These are phyloP conservation scores for Ophiostoma sp. DNA, from an alignment of 2,329 filamentous ascomycete genomes.

Conservation along the genomic window DNA sequence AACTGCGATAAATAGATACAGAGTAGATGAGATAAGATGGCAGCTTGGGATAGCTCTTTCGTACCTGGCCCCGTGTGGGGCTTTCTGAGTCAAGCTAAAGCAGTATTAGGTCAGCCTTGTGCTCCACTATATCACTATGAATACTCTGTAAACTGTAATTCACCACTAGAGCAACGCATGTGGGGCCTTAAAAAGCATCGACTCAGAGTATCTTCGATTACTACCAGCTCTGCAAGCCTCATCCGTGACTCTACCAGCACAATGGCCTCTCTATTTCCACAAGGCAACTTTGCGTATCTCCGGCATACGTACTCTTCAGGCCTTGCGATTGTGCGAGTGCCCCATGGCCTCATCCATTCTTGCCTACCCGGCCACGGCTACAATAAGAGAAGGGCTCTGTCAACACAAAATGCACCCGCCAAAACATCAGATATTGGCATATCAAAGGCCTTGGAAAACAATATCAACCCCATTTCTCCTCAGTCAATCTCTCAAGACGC, in stretches of 20 bases:
- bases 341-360: neutral
- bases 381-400: neutral
- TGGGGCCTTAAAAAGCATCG: neutral
- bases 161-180: neutral
- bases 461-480: neutral
- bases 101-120: slow-evolving; percentile 2
- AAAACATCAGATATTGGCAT: neutral
- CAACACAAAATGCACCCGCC: neutral
- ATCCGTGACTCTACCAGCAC: neutral
- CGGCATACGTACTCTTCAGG: neutral
- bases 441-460: neutral
- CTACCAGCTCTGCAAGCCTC: neutral
- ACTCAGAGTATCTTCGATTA: neutral
- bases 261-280: neutral
- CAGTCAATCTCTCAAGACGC: neutral
- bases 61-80: neutral
- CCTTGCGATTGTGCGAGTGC: neutral
- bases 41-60: neutral
- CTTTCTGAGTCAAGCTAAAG: neutral
- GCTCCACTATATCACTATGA: neutral
- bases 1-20: neutral
- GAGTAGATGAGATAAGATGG: neutral
- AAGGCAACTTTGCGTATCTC: neutral
- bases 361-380: neutral
- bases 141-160: neutral